These are phyloP conservation scores for Colletotrichum aenigma DNA, from an alignment of 2,329 filamentous ascomycete species.

Conservation along the genomic window DNA sequence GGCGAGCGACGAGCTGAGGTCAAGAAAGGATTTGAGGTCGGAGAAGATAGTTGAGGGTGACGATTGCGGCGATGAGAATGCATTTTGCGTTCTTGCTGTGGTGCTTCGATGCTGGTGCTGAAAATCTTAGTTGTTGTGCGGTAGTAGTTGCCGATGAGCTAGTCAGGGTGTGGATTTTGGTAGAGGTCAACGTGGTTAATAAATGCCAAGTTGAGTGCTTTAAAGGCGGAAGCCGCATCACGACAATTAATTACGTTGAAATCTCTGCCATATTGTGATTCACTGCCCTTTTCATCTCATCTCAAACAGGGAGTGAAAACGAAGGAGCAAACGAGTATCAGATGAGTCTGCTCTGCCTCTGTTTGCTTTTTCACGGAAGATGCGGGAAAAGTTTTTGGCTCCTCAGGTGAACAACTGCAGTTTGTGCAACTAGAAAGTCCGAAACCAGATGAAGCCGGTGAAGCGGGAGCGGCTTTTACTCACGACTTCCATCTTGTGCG, in stretches of 20 bases:
- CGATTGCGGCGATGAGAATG: slow-evolving; percentile 4
- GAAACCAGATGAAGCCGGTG: neutral
- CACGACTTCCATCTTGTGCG: neutral
- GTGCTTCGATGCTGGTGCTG: neutral
- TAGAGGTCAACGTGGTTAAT: neutral
- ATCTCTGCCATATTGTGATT: neutral
- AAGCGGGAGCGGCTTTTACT: neutral
- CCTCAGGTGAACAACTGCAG: neutral
- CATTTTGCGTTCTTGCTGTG: neutral
- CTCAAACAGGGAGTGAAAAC: neutral
- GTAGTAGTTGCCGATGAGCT: neutral
- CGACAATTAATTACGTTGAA: neutral
- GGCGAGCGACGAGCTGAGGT: neutral
- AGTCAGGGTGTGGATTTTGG: neutral
- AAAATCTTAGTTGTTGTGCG: neutral
- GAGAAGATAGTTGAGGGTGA: neutral
- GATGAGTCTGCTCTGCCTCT: neutral
- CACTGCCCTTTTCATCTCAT: neutral
- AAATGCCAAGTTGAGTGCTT: neutral
- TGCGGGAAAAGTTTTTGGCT: neutral
- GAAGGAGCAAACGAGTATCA: neutral
- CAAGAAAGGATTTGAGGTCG: neutral
- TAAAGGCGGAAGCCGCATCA: neutral
- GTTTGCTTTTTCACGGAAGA: neutral
- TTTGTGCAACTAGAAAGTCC: neutral